Evolutionary conservation across 1,139 yeast genomes (phyloP).

Genomic region (Pichia terricola): DNA sequence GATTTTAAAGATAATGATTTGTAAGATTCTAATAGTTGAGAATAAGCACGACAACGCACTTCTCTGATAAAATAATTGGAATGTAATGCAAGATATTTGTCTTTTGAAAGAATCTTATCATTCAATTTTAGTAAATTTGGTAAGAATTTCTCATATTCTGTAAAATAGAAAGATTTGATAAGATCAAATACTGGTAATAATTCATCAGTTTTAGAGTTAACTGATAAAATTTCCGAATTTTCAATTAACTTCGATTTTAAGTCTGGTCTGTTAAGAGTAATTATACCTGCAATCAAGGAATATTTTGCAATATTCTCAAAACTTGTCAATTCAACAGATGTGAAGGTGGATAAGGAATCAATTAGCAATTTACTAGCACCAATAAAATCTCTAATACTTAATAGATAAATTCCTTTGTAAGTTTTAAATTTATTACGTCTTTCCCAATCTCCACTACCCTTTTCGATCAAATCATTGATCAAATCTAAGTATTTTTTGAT

Average conservation of each 20-base stretch:
- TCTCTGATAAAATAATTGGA: conserved; percentile 81
- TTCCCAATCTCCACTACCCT: conserved; percentile 96
- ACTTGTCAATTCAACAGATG: conserved; percentile 85
- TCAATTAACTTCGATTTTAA: conserved; percentile 79
- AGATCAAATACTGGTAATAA: conserved; percentile 76
- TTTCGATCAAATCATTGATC: conserved; percentile 67
- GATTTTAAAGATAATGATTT: conserved; percentile 81
- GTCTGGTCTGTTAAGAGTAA: conserved; percentile 75
- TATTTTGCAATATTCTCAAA: conserved; percentile 87
- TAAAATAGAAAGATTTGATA: conserved; percentile 80
- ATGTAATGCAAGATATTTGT: conserved; percentile 72
- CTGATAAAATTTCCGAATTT: conserved; percentile 84
- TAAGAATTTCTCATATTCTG: conserved; percentile 80
- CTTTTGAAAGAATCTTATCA: conserved; percentile 60
- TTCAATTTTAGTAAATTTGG: conserved; percentile 70
- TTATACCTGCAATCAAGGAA: conserved; percentile 79
- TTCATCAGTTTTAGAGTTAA: conserved; percentile 61
- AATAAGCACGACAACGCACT: conserved; percentile 90
- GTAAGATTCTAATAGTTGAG: conserved; percentile 89
- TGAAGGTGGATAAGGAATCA: conserved; percentile 90
- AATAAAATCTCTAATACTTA: conserved; percentile 78
- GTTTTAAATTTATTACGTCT: conserved; percentile 92
- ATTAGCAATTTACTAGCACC: conserved; percentile 79
- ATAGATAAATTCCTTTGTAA: conserved; percentile 71
- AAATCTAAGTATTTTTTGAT: conserved; percentile 70